A percentile compares a stretch with the other conserved stretches of the same genome.
These are phyloP conservation scores for Candida alai DNA, from an alignment of 805 yeast genomes.

Conservation along the genomic window DNA sequence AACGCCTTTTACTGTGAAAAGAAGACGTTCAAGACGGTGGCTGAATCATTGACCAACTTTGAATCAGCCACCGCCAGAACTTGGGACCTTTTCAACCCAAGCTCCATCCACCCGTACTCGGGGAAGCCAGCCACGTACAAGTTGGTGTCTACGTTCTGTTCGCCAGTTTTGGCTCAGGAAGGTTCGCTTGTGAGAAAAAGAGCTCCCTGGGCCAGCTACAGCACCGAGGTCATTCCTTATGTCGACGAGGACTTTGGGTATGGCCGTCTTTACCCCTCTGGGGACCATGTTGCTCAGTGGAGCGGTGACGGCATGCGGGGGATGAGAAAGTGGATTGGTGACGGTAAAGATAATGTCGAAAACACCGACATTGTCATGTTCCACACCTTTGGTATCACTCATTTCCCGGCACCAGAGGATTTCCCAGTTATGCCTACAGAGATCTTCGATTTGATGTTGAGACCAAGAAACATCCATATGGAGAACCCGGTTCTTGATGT, in stretches of 20 bases:
- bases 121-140: constrained; percentile 75
- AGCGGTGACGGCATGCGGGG: constrained; percentile 66
- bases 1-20: constrained; percentile 68
- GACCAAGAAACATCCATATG: constrained; percentile 76
- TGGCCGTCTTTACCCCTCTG: constrained; percentile 75
- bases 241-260: constrained; percentile 47
- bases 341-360: constrained; percentile 53
- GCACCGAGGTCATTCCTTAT: constrained; percentile 69
- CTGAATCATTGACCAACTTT: constrained; percentile 60
- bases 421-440: constrained; percentile 90
- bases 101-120: constrained; percentile 59
- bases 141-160: constrained; percentile 70
- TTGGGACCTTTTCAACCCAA: constrained; percentile 78
- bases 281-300: constrained; percentile 73
- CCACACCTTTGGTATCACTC: constrained; percentile 84
- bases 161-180: constrained; percentile 68
- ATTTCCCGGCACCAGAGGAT: constrained; percentile 86
- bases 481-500: constrained; percentile 78
- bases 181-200: constrained; percentile 75
- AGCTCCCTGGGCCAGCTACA: constrained; percentile 75
- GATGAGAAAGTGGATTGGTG: constrained; percentile 66
- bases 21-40: constrained; percentile 64
- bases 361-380: constrained; percentile 70
- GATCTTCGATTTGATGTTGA: constrained; percentile 66
- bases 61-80: constrained; percentile 64